Base-by-base conservation (phyloP, 2,329 filamentous ascomycete species). In the Phoma sp. region DNA sequence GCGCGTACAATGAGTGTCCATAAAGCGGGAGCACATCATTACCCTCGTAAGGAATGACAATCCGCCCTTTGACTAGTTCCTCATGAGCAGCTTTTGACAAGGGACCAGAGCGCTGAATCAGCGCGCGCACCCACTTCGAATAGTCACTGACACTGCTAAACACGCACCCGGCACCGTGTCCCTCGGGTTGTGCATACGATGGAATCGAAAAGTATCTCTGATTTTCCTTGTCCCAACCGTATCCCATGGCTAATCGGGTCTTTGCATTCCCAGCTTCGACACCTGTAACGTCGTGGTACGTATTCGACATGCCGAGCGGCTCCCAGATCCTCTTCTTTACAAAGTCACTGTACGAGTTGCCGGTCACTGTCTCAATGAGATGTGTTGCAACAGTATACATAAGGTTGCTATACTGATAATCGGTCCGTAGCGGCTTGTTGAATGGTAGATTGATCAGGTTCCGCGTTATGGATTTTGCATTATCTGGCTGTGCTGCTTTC, bases 391-490 rank as follows among this genome's bases (percentile, higher is more conserved):
- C 77, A 29, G 77, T 75, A 63, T 75, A 85, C 78, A 84, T 81
- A 18, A 81, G 67, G 61, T 85, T 85, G 71, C 76, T 79, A 67
- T 85, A 85, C 57, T 81, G 76, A 42, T 66, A 81, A 10, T 61
- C 69, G 0, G 76, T 77, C 11, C 81, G 74, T 15, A 80, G 68
- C 23, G 76, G 59, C 5, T 69, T 67, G 7, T 68, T 76, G 30
- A 79, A 65, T 2, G 73, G 76, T 4, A 83, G 68, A 59, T 82
- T 63, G 3, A 79, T 75, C 46, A 84, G 61, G 14, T 66, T 66
- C 1, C 54, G 51, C 0, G 59, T 65, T 7, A 67, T 42, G 9
- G 61, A 60, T 17, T 48, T 55, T 2, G 47, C 55, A 17, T 49
- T 42, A 14, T 62, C 62, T 32, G 58, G 61, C 6, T 50, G 25